phyloP scores from a whole-genome alignment of 176 grass and related monocot species.

The Alopecurus myosuroides region DNA sequence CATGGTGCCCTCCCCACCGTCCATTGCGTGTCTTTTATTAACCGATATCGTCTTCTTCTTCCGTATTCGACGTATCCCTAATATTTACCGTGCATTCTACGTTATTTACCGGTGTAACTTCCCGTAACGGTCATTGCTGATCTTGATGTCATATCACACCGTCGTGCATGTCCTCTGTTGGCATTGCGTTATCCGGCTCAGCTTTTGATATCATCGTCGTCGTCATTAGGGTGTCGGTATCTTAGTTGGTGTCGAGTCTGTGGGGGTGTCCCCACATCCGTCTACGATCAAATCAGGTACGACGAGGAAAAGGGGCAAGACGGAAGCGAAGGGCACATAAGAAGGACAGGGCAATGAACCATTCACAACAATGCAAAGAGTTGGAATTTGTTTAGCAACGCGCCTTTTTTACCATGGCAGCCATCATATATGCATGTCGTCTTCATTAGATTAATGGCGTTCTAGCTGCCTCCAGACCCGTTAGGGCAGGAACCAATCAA shows the following conservation, averaged over 20 bases:
- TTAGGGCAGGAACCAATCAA: too few species aligned
- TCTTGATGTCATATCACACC: not conserved
- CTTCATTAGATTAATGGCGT: too few species aligned
- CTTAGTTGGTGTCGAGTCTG: not conserved
- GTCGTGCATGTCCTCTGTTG: not conserved
- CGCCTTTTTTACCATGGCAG: too few species aligned
- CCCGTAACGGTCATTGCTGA: not conserved
- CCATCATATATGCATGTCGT: too few species aligned
- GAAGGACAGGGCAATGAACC: too few species aligned
- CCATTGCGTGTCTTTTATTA: not conserved
- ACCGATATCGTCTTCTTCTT: not conserved
- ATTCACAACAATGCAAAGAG: too few species aligned
- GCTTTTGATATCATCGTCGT: not conserved
- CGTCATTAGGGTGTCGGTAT: not conserved
- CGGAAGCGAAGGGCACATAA: too few species aligned
- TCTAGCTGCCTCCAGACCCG: too few species aligned
- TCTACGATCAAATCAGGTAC: too few species aligned
- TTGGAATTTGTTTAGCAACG: too few species aligned
- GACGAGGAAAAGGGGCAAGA: too few species aligned
- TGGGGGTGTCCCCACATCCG: not conserved
- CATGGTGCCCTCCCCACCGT: not conserved
- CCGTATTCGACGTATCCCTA: not conserved
- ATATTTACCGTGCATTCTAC: fast-evolving
- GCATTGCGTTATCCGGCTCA: not conserved
- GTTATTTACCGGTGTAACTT: not conserved